phyloP scores from a whole-genome alignment of 2,329 filamentous ascomycete genomes.

The Lasiodiplodia hormozganensis region DNA sequence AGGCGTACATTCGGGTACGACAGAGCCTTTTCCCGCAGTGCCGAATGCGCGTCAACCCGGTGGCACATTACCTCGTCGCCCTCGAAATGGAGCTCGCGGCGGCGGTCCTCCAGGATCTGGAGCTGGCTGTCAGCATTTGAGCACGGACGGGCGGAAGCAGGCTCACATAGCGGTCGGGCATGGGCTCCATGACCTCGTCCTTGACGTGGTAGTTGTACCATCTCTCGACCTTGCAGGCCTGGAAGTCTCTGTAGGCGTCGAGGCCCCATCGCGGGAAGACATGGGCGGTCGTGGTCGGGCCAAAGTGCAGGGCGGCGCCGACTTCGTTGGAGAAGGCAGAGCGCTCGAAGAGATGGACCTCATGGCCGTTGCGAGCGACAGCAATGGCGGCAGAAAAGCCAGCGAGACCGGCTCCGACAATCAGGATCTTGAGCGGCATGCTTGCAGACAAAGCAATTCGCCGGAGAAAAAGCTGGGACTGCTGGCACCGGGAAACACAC shows the following conservation, averaged over 20 bases:
- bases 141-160: neutral
- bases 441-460: conserved; percentile 14
- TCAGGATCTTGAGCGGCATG: conserved; percentile 30
- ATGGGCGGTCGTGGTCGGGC: conserved; percentile 46
- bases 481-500: neutral
- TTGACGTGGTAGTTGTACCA: conserved; percentile 25
- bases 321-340: conserved; percentile 48
- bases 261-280: conserved; percentile 46
- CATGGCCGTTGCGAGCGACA: conserved; percentile 35
- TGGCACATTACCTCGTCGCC: conserved; percentile 25
- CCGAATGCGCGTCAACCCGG: conserved; percentile 17
- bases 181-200: neutral
- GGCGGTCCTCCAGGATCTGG: conserved; percentile 6
- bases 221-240: conserved; percentile 28
- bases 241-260: conserved; percentile 34
- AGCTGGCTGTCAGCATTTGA: neutral
- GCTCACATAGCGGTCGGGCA: conserved; percentile 14
- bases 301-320: conserved; percentile 51
- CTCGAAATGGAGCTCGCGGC: conserved; percentile 19
- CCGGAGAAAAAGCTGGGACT: conserved; percentile 3
- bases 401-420: conserved; percentile 37
- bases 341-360: conserved; percentile 37
- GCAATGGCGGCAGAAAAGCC: conserved; percentile 36
- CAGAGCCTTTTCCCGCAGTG: conserved; percentile 7
- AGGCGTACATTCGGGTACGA: conserved; percentile 17